A percentile compares a stretch with the other conserved stretches of the same genome.
Evolutionary conservation across 371 early-diverging fungal genomes (phyloP).

Genomic region (Mucor lusitanicus): DNA sequence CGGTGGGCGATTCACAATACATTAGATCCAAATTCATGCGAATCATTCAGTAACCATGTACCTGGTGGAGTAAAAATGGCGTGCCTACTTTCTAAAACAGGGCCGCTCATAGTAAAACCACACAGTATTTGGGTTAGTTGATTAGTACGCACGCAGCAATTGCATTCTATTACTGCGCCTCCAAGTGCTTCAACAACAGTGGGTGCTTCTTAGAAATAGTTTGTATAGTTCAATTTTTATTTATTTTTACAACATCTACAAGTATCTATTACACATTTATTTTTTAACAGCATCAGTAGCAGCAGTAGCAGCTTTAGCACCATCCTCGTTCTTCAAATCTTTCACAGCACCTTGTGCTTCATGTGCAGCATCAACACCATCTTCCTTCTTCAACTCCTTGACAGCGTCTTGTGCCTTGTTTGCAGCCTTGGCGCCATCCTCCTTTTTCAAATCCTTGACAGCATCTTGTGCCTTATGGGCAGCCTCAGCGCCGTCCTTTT

Average conservation of each 20-base stretch:
- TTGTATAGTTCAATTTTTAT: not conserved
- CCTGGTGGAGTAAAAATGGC: not conserved
- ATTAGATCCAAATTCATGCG: not conserved
- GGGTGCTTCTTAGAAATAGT: too few species aligned
- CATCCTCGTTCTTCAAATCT: slow-evolving; percentile 20
- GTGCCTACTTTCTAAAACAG: not conserved
- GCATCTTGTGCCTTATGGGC: slow-evolving; percentile 11
- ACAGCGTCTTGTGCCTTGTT: slow-evolving; percentile 8
- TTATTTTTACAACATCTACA: slow-evolving; percentile 4
- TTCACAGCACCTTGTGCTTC: slow-evolving; percentile 16
- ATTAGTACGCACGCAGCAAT: too few species aligned
- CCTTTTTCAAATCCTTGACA: slow-evolving; percentile 12
- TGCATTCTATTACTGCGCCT: not conserved
- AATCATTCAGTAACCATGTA: not conserved
- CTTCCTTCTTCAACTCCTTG: slow-evolving; percentile 16
- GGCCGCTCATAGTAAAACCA: too few species aligned
- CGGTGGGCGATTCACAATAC: too few species aligned
- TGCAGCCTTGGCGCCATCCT: slow-evolving; percentile 12
- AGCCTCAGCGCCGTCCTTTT: slow-evolving; percentile 20
- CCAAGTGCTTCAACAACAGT: not conserved
- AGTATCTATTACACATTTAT: slow-evolving; percentile 1
- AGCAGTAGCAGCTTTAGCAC: slow-evolving; percentile 11
- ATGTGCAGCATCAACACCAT: slow-evolving; percentile 11
- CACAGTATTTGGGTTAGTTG: too few species aligned
- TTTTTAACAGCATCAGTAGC: slow-evolving; percentile 8